Evolutionary conservation across 2,329 filamentous ascomycete genomes (phyloP).

Genomic region (Colletotrichum cereale): DNA sequence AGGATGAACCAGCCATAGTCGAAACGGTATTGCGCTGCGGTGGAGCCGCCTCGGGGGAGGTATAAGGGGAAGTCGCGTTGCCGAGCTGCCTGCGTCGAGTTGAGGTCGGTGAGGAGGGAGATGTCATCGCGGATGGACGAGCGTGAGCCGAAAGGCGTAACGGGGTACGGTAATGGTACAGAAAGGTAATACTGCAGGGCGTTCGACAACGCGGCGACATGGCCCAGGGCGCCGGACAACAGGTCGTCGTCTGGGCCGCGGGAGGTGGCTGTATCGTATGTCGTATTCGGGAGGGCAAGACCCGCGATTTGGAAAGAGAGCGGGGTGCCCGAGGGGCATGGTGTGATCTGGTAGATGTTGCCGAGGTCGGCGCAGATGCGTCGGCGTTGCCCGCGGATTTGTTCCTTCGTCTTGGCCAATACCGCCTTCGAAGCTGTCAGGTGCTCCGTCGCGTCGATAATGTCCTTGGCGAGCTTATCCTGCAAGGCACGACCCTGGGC

Average conservation of each 20-base stretch:
- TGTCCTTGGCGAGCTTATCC: constrained; percentile 68
- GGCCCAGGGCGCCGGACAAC: constrained; percentile 84
- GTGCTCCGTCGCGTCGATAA: constrained; percentile 71
- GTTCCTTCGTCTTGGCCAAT: constrained; percentile 69
- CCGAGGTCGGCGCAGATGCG: constrained; percentile 88
- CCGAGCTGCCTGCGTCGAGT: constrained; percentile 48
- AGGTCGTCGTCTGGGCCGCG: constrained; percentile 70
- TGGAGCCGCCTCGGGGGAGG: constrained; percentile 69
- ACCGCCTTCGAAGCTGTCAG: constrained; percentile 68
- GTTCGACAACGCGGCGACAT: constrained; percentile 80
- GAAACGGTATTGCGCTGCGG: constrained; percentile 84
- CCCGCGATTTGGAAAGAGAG: constrained; percentile 88
- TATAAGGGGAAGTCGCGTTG: constrained; percentile 86
- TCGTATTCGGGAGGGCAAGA: constrained; percentile 83
- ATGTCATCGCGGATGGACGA: constrained; percentile 84
- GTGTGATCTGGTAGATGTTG: constrained; percentile 83
- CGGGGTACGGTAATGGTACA: constrained; percentile 83
- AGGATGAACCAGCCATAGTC: constrained; percentile 97
- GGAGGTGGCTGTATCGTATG: constrained; percentile 68
- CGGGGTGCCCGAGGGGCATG: constrained; percentile 66
- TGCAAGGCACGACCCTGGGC: constrained; percentile 71
- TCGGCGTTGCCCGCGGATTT: constrained; percentile 86
- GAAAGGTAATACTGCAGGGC: constrained; percentile 86
- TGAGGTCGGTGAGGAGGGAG: constrained; percentile 60
- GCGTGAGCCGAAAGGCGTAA: constrained; percentile 79